Evolutionary conservation across 1,284 basidiomycete genomes (phyloP).

Genomic region (Hypsizygus ulmarius): DNA sequence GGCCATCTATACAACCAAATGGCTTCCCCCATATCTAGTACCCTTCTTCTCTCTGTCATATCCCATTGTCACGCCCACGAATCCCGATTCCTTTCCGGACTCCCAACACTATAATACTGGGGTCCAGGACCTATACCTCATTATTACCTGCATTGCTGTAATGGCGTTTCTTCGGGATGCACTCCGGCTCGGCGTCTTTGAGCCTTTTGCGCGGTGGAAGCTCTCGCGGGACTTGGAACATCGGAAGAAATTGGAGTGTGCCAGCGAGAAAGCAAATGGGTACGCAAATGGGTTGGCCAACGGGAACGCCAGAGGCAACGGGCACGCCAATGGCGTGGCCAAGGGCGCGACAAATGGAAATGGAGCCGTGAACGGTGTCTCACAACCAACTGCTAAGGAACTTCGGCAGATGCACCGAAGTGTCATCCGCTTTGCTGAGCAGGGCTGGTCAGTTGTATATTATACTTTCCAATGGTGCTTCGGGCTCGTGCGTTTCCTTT

Average conservation of each 20-base stretch:
- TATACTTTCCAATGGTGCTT: slow-evolving; percentile 73
- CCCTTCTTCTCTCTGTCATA: slow-evolving; percentile 79
- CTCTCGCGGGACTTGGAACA: slow-evolving; percentile 51
- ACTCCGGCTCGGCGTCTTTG: slow-evolving; percentile 67
- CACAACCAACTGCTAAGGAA: slow-evolving; percentile 39
- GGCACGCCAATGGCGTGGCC: slow-evolving; percentile 29
- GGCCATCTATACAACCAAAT: slow-evolving; percentile 19
- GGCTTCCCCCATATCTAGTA: slow-evolving; percentile 49
- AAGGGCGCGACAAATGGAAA: slow-evolving; percentile 27
- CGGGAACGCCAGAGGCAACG: slow-evolving; percentile 29
- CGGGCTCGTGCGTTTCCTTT: slow-evolving; percentile 71
- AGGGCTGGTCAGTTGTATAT: slow-evolving; percentile 88
- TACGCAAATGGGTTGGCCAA: slow-evolving; percentile 29
- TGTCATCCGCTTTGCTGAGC: slow-evolving; percentile 89
- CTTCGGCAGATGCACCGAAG: slow-evolving; percentile 62
- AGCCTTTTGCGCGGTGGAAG: slow-evolving; percentile 76
- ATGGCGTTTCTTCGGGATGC: slow-evolving; percentile 81
- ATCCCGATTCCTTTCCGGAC: slow-evolving; percentile 67
- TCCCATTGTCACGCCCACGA: slow-evolving; percentile 51
- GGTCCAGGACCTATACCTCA: slow-evolving; percentile 66
- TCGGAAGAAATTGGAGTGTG: slow-evolving; percentile 25
- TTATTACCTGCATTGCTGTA: slow-evolving; percentile 70
- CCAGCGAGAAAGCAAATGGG: slow-evolving; percentile 36
- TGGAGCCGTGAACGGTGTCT: slow-evolving; percentile 27
- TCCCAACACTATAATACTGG: slow-evolving; percentile 71